Base-by-base conservation (phyloP, 1,139 yeast species). In the Yamadazyma atlantica region DNA sequence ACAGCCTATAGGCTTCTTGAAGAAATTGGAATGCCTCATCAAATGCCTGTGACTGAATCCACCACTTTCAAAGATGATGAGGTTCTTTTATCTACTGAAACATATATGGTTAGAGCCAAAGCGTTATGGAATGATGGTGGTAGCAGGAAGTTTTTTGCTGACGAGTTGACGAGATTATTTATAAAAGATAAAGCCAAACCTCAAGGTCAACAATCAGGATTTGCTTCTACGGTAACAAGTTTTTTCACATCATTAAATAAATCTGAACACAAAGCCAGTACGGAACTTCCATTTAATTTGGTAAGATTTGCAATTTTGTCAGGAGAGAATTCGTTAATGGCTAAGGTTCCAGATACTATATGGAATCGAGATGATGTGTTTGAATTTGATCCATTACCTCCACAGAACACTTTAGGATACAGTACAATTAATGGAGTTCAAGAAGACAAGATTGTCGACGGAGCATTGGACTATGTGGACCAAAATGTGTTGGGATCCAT, bases 361-460 rank as follows among this genome's bases (percentile, higher is more conserved):
- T 85, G 88, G 85, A 69, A 73, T 2, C 56, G 75, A 32, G 69
- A 80, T 42, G 85, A 82, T 40, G 68, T 80, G 12, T 78, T 68
- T 49, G 94, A 85, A 48, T 85, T 75, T 54, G 94, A 85, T 57
- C 75, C 82, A 2, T 57, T 84, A 15, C 90, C 92, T 1, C 89
- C 90, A 32, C 39, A 37, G 36, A 66, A 61, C 39, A 40, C 46
- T 8, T 51, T 51, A 8, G 54, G 49, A 3, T 65, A 66, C 41
- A 55, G 61, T 34, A 69, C 55, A 6, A 51, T 44, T 32, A 46
- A 58, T 1, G 73, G 70, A 0, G 42, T 59, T 2, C 40, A 41
- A 30, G 41, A 48, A 4, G 26, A 45, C 33, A 9, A 49, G 19
- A 46, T 62, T 1, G 59, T 63, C 1, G 73, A 67, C 41, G 45